Percentiles rank a stretch among this genome's conserved stretches.
Conservation (phyloP, 2,329 filamentous ascomycete genomes). For the Fusarium sulawesiense region DNA sequence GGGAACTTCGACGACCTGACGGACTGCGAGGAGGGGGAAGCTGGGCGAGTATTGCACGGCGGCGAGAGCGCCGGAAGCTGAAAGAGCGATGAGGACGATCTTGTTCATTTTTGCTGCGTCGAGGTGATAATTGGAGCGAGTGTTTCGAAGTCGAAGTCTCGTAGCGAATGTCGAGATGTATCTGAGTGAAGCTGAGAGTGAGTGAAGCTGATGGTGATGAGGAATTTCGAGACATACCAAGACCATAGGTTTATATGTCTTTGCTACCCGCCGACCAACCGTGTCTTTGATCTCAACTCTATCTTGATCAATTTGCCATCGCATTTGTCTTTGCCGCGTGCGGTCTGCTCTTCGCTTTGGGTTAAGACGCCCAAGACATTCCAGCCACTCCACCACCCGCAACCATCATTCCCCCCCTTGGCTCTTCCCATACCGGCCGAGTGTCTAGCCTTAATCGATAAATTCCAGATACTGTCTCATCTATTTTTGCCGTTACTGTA, state of each 20-base stretch:
- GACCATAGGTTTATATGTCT: constrained; percentile 20
- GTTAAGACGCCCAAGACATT: constrained; percentile 30
- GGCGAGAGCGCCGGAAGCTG: constrained; percentile 36
- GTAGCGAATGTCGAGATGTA: constrained; percentile 1
- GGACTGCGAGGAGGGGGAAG: constrained; percentile 32
- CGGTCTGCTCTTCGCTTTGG: constrained; percentile 24
- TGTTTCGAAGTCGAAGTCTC: background rate
- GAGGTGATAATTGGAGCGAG: background rate
- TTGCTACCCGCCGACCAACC: background rate
- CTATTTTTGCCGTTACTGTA: background rate
- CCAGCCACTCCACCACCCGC: constrained; percentile 31
- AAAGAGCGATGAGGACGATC: constrained; percentile 40
- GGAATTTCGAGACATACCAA: constrained; percentile 14
- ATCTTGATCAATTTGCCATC: background rate
- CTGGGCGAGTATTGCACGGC: constrained; percentile 13
- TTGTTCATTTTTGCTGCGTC: constrained; percentile 37
- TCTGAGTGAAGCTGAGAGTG: background rate
- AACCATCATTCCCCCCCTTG: constrained; percentile 24
- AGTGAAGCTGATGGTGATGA: background rate
- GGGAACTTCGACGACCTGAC: constrained; percentile 39
- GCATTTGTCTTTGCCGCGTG: constrained; percentile 3
- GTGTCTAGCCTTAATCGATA: background rate
- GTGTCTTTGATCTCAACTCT: background rate
- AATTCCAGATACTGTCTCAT: background rate
- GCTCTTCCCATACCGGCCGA: background rate